Evolutionary conservation across 805 yeast genomes (phyloP).

Genomic region (Metschnikowia lachancei): DNA sequence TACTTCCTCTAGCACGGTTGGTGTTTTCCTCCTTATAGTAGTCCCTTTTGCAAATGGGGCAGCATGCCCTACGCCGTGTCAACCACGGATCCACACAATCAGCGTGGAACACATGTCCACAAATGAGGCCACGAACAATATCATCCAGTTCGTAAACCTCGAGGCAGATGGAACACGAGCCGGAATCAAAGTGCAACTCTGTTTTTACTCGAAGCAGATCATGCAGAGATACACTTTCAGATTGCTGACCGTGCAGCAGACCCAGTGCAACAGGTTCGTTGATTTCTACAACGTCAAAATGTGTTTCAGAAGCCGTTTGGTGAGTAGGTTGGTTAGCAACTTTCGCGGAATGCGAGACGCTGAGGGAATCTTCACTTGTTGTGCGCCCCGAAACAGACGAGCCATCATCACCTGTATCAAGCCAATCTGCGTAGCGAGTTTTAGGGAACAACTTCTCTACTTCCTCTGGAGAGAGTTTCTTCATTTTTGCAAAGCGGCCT

Average conservation of each 20-base stretch:
- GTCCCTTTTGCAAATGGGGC: constrained; percentile 80
- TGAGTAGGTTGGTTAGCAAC: not conserved
- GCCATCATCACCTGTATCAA: constrained; percentile 54
- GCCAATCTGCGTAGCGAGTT: constrained; percentile 58
- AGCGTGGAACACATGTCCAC: constrained; percentile 82
- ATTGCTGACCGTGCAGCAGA: not conserved
- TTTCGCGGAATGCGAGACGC: constrained; percentile 2
- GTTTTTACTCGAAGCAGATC: constrained; percentile 11
- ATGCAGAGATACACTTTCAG: constrained; percentile 7
- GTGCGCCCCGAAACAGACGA: constrained; percentile 3
- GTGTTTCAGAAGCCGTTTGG: not conserved
- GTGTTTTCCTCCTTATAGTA: constrained; percentile 39
- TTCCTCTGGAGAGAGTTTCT: constrained; percentile 52
- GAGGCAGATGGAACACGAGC: constrained; percentile 75
- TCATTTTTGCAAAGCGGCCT: constrained; percentile 44
- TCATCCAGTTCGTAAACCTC: constrained; percentile 63
- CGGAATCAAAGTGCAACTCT: constrained; percentile 58
- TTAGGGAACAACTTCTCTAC: constrained; percentile 61
- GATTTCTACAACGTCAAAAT: constrained; percentile 6
- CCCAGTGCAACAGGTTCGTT: constrained; percentile 4
- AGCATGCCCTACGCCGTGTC: constrained; percentile 68
- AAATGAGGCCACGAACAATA: constrained; percentile 65
- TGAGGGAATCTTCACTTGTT: constrained; percentile 1
- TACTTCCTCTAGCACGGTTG: constrained; percentile 2
- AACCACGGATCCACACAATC: constrained; percentile 84